Conservation (phyloP, 2,329 filamentous ascomycete genomes). For the Neodidymelliopsis sp. region DNA sequence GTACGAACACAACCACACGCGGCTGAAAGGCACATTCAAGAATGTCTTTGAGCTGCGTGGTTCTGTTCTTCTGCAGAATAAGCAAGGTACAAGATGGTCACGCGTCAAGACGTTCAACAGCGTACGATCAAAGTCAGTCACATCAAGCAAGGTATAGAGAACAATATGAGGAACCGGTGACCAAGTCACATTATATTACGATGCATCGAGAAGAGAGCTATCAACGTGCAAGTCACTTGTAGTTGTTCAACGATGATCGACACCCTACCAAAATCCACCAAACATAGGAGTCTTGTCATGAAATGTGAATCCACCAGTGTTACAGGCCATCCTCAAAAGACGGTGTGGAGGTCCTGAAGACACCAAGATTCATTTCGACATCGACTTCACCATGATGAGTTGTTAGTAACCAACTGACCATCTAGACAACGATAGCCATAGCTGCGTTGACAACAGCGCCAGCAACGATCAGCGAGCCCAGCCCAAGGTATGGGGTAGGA, state of each 20-base stretch:
- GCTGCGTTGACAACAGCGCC: constrained; percentile 27
- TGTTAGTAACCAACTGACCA: background rate
- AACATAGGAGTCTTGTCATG: constrained; percentile 18
- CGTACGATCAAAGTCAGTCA: background rate
- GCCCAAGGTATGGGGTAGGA: constrained; percentile 25
- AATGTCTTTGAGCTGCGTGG: too few relatives aligned
- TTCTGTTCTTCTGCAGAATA: too few relatives aligned
- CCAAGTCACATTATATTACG: constrained; percentile 25
- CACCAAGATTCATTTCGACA: background rate
- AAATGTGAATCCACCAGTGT: constrained; percentile 10
- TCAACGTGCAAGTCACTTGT: constrained; percentile 19
- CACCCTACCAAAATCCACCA: constrained; percentile 15
- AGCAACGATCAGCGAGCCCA: constrained; percentile 32
- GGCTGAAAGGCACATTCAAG: too few relatives aligned
- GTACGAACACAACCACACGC: too few relatives aligned
- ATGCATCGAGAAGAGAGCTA: constrained; percentile 26
- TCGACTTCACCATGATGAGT: constrained; percentile 4
- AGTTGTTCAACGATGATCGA: constrained; percentile 21
- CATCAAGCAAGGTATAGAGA: background rate
- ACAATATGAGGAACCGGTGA: background rate
- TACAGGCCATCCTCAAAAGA: constrained; percentile 1
- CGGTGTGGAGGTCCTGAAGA: background rate
- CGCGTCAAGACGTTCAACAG: too few relatives aligned
- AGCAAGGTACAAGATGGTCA: too few relatives aligned
- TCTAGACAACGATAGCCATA: constrained; percentile 30